Evolutionary conservation across 176 grass and related monocot genomes (phyloP), one percentile per base, ranked within the genome.

Genomic region (Echinochloa phyllopogon): DNA sequence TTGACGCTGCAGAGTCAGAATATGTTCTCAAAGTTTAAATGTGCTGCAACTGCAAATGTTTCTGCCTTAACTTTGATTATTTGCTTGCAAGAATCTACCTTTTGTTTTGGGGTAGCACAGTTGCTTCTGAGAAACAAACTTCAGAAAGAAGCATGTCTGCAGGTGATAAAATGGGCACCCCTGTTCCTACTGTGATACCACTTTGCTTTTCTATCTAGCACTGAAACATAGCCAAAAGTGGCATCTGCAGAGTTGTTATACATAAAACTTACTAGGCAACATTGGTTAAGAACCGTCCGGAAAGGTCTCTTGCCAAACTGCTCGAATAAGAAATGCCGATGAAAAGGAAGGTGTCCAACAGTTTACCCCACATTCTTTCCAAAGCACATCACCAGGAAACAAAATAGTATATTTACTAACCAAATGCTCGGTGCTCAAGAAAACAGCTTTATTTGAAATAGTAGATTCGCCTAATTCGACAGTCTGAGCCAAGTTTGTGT

Each of bases 361-460:
- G 44, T 75, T 44, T 65, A 49, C 5, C 49, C 53, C 8, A 82
- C n/a, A 73, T 63, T 71, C 80, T 63, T 71, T 45, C 15, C 51
- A 42, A 21, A 60, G n/a, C 33, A 16, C 64, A 52, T n/a, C 4
- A 40, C 21, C 55, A 18, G 15, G 20, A 44, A 25, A 77, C 24
- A 82, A 82, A 21, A 80, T 36, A 39, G 45, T 39, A 36, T 6
- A 33, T 33, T 33, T 53, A 33, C 45, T 53, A 74, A 72, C 17
- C 36, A 63, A 41, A 73, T 83, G 43, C 4, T 38, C 9, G 29
- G 61, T 38, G 61, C 79, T 56, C 20, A 29, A 47, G 69, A 69
- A 85, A 78, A 45, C 38, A 8, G 12, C 70, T 82, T 87, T 75
- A 57, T 5, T 10, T 66, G 44, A 86, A 83, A 24, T 45, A 62